phyloP scores from a whole-genome alignment of 208 protist genomes.

The Trypanosoma boissoni region DNA sequence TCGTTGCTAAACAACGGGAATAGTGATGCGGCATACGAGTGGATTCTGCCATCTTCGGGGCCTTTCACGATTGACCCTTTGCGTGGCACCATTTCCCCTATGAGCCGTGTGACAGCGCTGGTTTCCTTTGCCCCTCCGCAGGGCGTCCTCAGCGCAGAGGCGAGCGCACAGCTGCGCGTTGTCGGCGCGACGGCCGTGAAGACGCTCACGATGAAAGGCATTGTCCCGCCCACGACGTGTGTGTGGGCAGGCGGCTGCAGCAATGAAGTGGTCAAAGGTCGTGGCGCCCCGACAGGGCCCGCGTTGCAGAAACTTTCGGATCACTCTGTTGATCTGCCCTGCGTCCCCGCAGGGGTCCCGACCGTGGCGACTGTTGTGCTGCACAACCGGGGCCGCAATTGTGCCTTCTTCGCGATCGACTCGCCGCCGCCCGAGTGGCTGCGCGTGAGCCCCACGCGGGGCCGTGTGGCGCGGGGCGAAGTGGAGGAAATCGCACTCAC shows the following conservation, averaged over 20 bases:
- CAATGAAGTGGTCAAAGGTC: too few species aligned
- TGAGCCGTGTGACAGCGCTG: conserved; percentile 46
- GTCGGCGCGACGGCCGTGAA: conserved; percentile 66
- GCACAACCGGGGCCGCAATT: conserved; percentile 54
- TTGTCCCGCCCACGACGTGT: conserved; percentile 62
- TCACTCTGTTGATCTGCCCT: conserved; percentile 54
- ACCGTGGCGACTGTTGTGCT: conserved; percentile 44
- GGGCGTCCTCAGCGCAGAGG: conserved; percentile 33
- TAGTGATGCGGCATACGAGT: conserved; percentile 75
- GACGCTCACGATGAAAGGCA: conserved; percentile 55
- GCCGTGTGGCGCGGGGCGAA: conserved; percentile 61
- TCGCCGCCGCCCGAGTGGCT: conserved; percentile 62
- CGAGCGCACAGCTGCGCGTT: conserved; percentile 60
- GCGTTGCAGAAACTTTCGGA: not conserved
- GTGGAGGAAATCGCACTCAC: conserved; percentile 67
- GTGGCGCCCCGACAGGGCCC: conserved; percentile 1
- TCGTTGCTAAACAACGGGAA: conserved; percentile 83
- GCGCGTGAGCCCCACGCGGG: conserved; percentile 55
- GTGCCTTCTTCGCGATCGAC: conserved; percentile 80
- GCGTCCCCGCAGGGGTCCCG: conserved; percentile 62
- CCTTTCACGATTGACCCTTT: conserved; percentile 68
- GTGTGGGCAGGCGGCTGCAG: conserved; percentile 25
- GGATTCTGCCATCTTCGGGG: conserved; percentile 30
- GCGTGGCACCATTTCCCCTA: conserved; percentile 61
- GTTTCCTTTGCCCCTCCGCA: conserved; percentile 71